Evolutionary conservation across 1,284 basidiomycete species (phyloP), one percentile per base, ranked within the genome.

Genomic region (Sporisorium graminicola): DNA sequence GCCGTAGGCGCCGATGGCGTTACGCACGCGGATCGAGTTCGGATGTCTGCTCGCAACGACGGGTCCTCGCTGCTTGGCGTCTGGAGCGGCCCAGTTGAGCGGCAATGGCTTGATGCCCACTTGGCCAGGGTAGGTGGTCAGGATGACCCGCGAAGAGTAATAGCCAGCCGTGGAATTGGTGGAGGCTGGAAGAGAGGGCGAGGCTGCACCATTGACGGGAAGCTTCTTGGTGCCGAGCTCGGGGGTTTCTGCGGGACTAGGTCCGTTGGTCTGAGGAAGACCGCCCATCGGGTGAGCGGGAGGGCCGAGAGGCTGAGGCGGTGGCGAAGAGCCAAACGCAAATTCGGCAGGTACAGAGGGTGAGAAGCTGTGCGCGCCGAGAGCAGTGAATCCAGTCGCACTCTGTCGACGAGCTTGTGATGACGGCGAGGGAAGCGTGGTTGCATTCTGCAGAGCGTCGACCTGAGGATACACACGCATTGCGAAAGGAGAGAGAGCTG

Each of bases 1-100:
- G 0, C 91, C 92, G 85, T 98, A 95, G 0, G 96, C 95, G 14
- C 95, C 95, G 83, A 98, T 90, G 13, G 95, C 93, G 86, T 98
- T 98, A 62, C 95, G 91, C 65, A 91, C 89, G 86, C 95, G 95
- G 87, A 98, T 92, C 55, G 91, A 92, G 31, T 90, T 89, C 0
- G 92, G 90, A 46, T 95, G 91, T 33, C 96, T 91, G 1, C 93
- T 94, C 79, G 93, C 94, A 62, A 98, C 90, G 73, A 98, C 89
- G 5, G 95, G 94, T 0, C 96, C 95, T 26, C 95, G 91, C 37
- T 88, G 87, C 22, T 85, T 78, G 33, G 93, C 88, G 74, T 91
- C 89, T 0, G 89, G 70, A 0, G 92, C 92, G 43, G 93, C 94
- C 95, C 96, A 98, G 27, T 88, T 86, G 43, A 98, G 88, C 0